phyloP scores from a whole-genome alignment of 257 asterid species.

The Nicotiana benthamiana region DNA sequence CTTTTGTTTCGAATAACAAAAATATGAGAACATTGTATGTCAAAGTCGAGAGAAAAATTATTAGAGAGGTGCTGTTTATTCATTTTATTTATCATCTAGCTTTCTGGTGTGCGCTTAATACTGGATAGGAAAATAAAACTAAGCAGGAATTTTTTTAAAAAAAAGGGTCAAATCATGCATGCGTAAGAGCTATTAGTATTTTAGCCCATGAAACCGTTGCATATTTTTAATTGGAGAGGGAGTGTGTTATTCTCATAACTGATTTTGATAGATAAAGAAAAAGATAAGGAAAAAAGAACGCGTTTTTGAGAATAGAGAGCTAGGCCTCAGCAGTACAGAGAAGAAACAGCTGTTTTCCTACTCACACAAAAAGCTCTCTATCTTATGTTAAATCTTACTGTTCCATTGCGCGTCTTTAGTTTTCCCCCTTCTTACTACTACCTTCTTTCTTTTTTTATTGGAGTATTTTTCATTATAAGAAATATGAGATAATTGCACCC shows the following conservation, averaged over 20 bases:
- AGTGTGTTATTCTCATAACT: neutral
- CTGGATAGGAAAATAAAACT: neutral
- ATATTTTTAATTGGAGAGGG: neutral
- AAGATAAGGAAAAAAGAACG: conserved; percentile 19
- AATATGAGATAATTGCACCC: neutral
- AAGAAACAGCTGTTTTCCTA: conserved; percentile 46
- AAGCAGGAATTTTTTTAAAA: neutral
- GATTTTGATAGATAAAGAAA: neutral
- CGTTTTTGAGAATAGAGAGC: conserved; percentile 28
- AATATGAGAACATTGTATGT: too few species aligned
- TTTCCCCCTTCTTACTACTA: neutral
- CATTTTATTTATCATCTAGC: neutral
- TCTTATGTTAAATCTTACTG: conserved; percentile 9
- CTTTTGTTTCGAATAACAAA: too few species aligned
- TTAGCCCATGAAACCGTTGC: neutral
- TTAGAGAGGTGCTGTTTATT: neutral
- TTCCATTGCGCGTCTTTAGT: conserved; percentile 23
- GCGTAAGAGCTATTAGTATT: neutral
- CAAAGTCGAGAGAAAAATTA: neutral
- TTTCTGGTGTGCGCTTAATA: neutral
- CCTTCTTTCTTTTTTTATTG: neutral
- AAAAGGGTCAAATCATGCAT: conserved; percentile 5
- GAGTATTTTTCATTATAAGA: neutral
- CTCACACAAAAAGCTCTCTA: neutral
- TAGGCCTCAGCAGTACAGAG: conserved; percentile 41